Conservation (phyloP, 228 moss, liverwort and hornwort species). For the Sphagnum fallax region DNA sequence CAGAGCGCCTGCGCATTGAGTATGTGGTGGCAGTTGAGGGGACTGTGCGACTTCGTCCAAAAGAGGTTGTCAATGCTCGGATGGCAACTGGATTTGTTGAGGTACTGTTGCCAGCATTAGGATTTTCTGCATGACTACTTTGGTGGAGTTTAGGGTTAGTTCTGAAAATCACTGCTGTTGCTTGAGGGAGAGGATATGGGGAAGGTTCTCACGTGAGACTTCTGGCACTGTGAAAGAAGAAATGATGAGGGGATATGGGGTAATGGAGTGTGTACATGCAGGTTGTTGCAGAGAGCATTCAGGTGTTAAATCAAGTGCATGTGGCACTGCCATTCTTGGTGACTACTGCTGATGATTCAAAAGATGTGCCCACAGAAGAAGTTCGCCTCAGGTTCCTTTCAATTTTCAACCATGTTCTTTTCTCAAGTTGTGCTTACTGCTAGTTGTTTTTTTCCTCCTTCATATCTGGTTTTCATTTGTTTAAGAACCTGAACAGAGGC, state of each 20-base stretch:
- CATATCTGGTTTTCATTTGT: too few species aligned
- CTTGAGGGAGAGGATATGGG: too few species aligned
- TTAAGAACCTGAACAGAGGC: conserved; percentile 9
- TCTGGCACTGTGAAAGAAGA: too few species aligned
- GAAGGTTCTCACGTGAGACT: too few species aligned
- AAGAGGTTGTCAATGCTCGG: conserved; percentile 74
- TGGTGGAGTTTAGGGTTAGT: too few species aligned
- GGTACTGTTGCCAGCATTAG: conserved; percentile 20
- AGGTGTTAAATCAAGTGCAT: conserved; percentile 82
- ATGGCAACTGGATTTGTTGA: conserved; percentile 90
- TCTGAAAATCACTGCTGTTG: too few species aligned
- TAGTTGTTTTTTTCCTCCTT: neutral
- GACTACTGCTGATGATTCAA: conserved; percentile 78
- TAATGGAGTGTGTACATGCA: neutral
- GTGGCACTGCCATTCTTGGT: conserved; percentile 92
- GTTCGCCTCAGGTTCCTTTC: conserved; percentile 78
- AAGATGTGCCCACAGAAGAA: conserved; percentile 82
- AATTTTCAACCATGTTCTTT: neutral
- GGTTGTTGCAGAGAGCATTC: conserved; percentile 79
- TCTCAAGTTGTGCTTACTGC: too few species aligned
- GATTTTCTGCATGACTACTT: neutral
- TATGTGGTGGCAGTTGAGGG: conserved; percentile 92
- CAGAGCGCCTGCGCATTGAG: conserved; percentile 80
- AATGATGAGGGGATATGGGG: neutral
- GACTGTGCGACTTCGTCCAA: conserved; percentile 68